Conservation (phyloP, 129 eudicot species). For the Smallanthus sonchifolius region DNA sequence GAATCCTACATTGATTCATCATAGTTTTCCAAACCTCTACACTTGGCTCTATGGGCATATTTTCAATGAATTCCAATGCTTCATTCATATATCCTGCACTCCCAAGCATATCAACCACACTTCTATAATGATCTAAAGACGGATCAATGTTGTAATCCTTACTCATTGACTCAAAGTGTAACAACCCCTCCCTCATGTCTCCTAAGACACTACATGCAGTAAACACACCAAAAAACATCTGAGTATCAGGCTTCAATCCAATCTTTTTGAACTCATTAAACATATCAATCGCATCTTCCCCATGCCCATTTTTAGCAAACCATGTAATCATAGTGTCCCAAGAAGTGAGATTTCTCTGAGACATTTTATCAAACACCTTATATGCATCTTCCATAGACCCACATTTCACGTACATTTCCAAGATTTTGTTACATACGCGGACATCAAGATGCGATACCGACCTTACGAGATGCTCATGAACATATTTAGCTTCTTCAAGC, state of each 20-base stretch:
- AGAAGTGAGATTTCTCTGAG: slow-evolving; percentile 1
- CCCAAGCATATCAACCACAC: slow-evolving; percentile 10
- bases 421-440: neutral
- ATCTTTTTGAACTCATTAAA: neutral
- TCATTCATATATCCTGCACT: slow-evolving; percentile 4
- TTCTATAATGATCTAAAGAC: neutral
- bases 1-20: slow-evolving; percentile 3
- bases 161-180: slow-evolving; percentile 9
- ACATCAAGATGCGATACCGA: neutral
- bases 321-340: slow-evolving; percentile 12
- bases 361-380: slow-evolving; percentile 8
- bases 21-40: neutral
- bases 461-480: neutral
- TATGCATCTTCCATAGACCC: slow-evolving; percentile 13
- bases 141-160: neutral
- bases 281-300: slow-evolving; percentile 14
- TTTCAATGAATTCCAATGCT: slow-evolving; percentile 1
- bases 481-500: neutral
- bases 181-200: slow-evolving; percentile 4
- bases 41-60: neutral
- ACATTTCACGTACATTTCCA: slow-evolving; percentile 6
- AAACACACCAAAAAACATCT: slow-evolving; percentile 14
- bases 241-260: slow-evolving; percentile 10
- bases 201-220: slow-evolving; percentile 8
- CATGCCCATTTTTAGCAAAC: slow-evolving; percentile 11